Percentiles rank a stretch among this genome's conserved stretches.
These are phyloP conservation scores for Peronospora destructor DNA, from an alignment of 352 stramenopile genomes.

Conservation along the genomic window DNA sequence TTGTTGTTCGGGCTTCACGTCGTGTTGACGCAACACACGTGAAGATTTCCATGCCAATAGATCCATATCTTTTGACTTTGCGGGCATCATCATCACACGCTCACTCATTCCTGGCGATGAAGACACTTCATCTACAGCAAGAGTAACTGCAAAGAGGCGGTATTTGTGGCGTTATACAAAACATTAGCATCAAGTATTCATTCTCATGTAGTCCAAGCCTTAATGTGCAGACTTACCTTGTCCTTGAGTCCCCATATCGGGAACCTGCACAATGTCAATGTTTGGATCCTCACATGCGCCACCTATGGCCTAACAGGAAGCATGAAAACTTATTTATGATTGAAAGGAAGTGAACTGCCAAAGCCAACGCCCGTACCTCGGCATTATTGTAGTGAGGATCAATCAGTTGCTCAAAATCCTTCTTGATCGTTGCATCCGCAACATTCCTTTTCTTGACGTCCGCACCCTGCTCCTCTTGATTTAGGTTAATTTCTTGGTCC, in stretches of 20 bases:
- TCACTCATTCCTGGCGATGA: conserved; percentile 8
- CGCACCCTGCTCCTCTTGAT: conserved; percentile 15
- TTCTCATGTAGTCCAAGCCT: neutral
- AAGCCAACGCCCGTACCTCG: conserved; percentile 12
- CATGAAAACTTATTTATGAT: neutral
- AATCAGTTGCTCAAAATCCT: conserved; percentile 16
- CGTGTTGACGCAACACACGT: conserved; percentile 19
- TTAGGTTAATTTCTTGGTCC: conserved; percentile 15
- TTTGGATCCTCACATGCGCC: conserved; percentile 8
- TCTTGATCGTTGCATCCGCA: conserved; percentile 15
- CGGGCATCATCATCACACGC: neutral
- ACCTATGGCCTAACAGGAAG: conserved; percentile 14
- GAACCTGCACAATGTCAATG: conserved; percentile 31
- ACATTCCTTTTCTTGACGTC: conserved; percentile 4
- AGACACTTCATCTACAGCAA: conserved; percentile 7
- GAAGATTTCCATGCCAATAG: conserved; percentile 30
- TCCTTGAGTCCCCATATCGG: conserved; percentile 6
- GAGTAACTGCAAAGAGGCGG: neutral
- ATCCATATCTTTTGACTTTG: conserved; percentile 7
- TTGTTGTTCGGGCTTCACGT: conserved; percentile 26
- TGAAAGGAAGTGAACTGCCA: neutral
- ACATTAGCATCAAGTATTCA: conserved; percentile 3
- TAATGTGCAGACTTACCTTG: conserved; percentile 9
- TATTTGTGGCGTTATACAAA: neutral
- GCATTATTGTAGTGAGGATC: conserved; percentile 11